A percentile compares a stretch with the other conserved stretches of the same genome.
phyloP scores from a whole-genome alignment of 192 early-diverging fungal species.

The Entomortierella beljakovae region DNA sequence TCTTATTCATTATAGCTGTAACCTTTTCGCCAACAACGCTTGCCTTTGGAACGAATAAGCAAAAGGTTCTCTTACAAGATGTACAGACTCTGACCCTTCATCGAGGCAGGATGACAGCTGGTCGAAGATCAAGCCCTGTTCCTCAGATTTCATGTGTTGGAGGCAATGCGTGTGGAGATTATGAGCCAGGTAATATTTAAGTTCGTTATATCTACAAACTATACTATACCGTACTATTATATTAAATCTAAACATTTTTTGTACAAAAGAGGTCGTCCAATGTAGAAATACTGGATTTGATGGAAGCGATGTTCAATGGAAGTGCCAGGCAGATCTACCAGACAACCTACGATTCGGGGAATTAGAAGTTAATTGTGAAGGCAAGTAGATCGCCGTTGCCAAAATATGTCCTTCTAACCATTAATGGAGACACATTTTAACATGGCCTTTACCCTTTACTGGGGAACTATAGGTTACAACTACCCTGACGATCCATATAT shows the following conservation, averaged over 20 bases:
- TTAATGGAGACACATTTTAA: too few species aligned
- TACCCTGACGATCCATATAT: conserved; percentile 59
- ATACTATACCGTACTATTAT: too few species aligned
- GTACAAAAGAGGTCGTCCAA: conserved; percentile 52
- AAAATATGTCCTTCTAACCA: background rate
- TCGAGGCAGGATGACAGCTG: conserved; percentile 46
- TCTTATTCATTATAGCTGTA: conserved; percentile 1
- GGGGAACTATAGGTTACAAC: conserved; percentile 26
- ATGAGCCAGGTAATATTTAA: conserved; percentile 44
- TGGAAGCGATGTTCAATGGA: conserved; percentile 62
- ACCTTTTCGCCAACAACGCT: background rate
- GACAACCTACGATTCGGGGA: conserved; percentile 54
- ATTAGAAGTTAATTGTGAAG: conserved; percentile 57
- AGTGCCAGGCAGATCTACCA: conserved; percentile 57
- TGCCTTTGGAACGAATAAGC: conserved; percentile 11
- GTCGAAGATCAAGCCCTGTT: conserved; percentile 50
- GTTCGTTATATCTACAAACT: too few species aligned
- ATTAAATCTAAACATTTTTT: too few species aligned
- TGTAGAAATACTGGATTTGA: conserved; percentile 58
- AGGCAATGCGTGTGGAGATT: conserved; percentile 55
- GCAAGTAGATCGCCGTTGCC: background rate
- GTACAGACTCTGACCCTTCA: conserved; percentile 57
- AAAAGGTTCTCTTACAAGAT: conserved; percentile 51
- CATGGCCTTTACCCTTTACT: background rate
- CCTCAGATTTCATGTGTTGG: conserved; percentile 56